Base-by-base conservation (phyloP, 75 land plant genomes). In the Pinus tabuliformis region DNA sequence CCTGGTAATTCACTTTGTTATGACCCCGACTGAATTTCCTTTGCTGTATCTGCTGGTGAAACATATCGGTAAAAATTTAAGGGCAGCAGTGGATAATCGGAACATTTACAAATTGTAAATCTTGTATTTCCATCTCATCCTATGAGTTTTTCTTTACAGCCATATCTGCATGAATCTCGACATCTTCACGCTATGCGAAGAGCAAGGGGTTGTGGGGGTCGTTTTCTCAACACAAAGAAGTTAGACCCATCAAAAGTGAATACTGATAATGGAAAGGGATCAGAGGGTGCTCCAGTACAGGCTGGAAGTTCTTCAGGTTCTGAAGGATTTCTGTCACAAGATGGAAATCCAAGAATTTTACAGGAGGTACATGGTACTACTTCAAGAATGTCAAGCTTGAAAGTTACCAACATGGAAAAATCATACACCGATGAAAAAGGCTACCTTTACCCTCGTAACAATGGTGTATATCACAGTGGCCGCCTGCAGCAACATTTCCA, bases 101-200 rank as follows among this genome's bases (percentile, higher is more conserved):
- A 49, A 49, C 54, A 9, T 11, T 49, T 49, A 49, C 54, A 49
- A 49, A 49, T 49, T 49, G 54, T 0, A 49, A 49, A 9, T 49
- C 12, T 49, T 49, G 2, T 9, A 49, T 49, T 26, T 72, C 24
- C 33, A 18, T 74, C 30, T 70, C 58, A 45, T 49, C 24, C 24
- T 75, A 33, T 77, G 45, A 54, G 24, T n/a, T 36, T 72, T 58
- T 80, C 57, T 62, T 76, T 59, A 56, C 89, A 88, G 89, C 89
- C 89, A 42, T 88, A 88, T 75, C 65, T 88, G 56, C 89, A 88
- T 75, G 89, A 88, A 77, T 88, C 89, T 8, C 88, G 89, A 13
- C 89, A 88, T 72, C 81, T 78, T 63, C 89, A 88, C 79, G 89
- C 89, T 30, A 52, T 88, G 68, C 78, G 85, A 79, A 79, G 89